phyloP scores from a whole-genome alignment of 2,329 filamentous ascomycete genomes.

The Cytospora mali region DNA sequence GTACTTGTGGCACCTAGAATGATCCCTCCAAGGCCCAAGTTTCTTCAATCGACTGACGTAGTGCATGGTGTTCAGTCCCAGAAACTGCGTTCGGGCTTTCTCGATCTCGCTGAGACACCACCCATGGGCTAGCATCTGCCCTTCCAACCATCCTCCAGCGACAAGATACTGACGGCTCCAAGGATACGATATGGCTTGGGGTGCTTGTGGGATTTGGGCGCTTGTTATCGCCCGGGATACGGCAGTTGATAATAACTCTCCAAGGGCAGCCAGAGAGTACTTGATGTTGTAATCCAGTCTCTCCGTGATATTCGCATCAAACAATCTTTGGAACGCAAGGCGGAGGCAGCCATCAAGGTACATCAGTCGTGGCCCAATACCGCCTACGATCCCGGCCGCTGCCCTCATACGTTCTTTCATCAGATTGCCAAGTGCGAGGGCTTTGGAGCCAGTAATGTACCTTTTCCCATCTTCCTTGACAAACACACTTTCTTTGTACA shows the following conservation, averaged over 20 bases:
- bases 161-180: slow-evolving; percentile 6
- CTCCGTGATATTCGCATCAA: not conserved
- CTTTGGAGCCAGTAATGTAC: slow-evolving; percentile 13
- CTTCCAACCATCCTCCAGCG: slow-evolving; percentile 29
- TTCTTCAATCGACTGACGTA: slow-evolving; percentile 32
- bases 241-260: slow-evolving; percentile 33
- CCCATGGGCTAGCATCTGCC: slow-evolving; percentile 34
- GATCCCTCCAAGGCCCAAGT: slow-evolving; percentile 27
- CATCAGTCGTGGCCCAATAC: not conserved
- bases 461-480: slow-evolving; percentile 19
- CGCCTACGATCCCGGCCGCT: not conserved
- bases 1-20: slow-evolving; percentile 34
- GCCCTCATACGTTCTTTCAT: not conserved
- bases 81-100: slow-evolving; percentile 33
- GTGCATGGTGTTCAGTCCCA: slow-evolving; percentile 33
- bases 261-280: slow-evolving; percentile 36
- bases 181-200: too few relatives aligned
- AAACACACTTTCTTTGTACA: slow-evolving; percentile 25
- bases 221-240: slow-evolving; percentile 21
- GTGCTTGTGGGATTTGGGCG: slow-evolving; percentile 15
- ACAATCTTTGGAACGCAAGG: not conserved
- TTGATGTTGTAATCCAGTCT: slow-evolving; percentile 29
- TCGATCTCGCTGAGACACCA: slow-evolving; percentile 40
- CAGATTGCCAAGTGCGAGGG: not conserved
- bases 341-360: not conserved